These are phyloP conservation scores for Parasitella parasitica DNA, from an alignment of 371 early-diverging fungal species.

Conservation along the genomic window DNA sequence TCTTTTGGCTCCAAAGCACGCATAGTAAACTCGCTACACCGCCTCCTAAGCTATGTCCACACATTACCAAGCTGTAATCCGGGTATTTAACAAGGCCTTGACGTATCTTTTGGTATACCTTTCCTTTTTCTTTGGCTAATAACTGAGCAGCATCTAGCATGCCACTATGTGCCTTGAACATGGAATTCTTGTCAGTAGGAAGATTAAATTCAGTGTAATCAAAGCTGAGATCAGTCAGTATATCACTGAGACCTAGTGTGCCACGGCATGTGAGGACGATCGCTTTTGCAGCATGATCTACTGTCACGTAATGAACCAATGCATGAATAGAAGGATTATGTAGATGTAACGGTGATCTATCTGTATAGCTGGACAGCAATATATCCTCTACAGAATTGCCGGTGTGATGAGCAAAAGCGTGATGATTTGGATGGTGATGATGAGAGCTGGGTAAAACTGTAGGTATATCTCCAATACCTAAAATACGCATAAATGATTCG, in stretches of 20 bases:
- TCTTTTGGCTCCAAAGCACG: slow-evolving; percentile 67
- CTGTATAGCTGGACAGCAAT: slow-evolving; percentile 66
- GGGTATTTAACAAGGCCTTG: slow-evolving; percentile 68
- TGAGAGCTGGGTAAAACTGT: slow-evolving; percentile 43
- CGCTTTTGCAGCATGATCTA: slow-evolving; percentile 75
- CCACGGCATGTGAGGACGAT: slow-evolving; percentile 92
- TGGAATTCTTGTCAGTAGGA: slow-evolving; percentile 21
- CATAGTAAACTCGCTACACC: slow-evolving; percentile 75
- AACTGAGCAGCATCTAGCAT: slow-evolving; percentile 77
- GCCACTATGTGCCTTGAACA: slow-evolving; percentile 72
- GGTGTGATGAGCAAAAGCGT: slow-evolving; percentile 74
- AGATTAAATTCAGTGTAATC: slow-evolving; percentile 68
- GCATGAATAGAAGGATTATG: slow-evolving; percentile 68
- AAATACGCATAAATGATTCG: slow-evolving; percentile 78
- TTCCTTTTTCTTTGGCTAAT: slow-evolving; percentile 62
- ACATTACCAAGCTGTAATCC: slow-evolving; percentile 74
- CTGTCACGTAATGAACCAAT: slow-evolving; percentile 81
- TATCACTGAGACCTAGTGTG: slow-evolving; percentile 86
- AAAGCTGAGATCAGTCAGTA: slow-evolving; percentile 86
- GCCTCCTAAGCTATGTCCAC: slow-evolving; percentile 82
- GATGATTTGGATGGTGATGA: slow-evolving; percentile 63
- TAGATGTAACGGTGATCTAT: slow-evolving; percentile 29
- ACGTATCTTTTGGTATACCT: slow-evolving; percentile 64
- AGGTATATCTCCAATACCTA: slow-evolving; percentile 71
- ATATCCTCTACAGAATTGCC: slow-evolving; percentile 67